phyloP scores from a whole-genome alignment of 2,329 filamentous ascomycete genomes.

The Sporothrix pseudoabietina region DNA sequence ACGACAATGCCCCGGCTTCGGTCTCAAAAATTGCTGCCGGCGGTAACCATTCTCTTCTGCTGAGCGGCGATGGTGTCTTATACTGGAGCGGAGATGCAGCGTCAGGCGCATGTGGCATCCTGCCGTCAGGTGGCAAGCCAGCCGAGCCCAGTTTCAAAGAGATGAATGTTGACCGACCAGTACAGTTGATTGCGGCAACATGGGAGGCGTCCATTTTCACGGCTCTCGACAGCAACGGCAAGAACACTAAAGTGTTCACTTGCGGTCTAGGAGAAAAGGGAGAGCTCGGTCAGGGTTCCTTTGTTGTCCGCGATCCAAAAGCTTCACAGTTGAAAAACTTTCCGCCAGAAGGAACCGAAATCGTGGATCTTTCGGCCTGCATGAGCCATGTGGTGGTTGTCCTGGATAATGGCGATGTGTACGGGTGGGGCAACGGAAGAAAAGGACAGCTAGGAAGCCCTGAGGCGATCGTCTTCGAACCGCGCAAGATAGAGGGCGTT shows the following conservation, averaged over 20 bases:
- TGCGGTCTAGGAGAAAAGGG: slow-evolving; percentile 70
- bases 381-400: slow-evolving; percentile 78
- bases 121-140: slow-evolving; percentile 35
- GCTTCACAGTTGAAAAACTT: slow-evolving; percentile 61
- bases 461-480: slow-evolving; percentile 56
- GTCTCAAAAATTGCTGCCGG: slow-evolving; percentile 59
- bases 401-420: slow-evolving; percentile 73
- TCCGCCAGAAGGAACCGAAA: slow-evolving; percentile 59
- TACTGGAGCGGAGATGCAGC: slow-evolving; percentile 66
- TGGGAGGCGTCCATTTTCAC: slow-evolving; percentile 76
- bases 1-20: slow-evolving; percentile 40
- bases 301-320: slow-evolving; percentile 52
- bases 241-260: slow-evolving; percentile 57
- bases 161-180: slow-evolving; percentile 44
- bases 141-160: slow-evolving; percentile 38
- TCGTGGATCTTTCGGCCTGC: slow-evolving; percentile 69
- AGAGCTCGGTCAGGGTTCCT: slow-evolving; percentile 67
- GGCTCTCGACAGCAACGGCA: slow-evolving; percentile 48
- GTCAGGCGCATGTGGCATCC: slow-evolving; percentile 57
- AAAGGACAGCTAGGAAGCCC: slow-evolving; percentile 79
- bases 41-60: slow-evolving; percentile 83
- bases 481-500: slow-evolving; percentile 61
- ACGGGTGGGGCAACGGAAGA: slow-evolving; percentile 84
- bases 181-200: slow-evolving; percentile 65
- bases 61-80: slow-evolving; percentile 61